These are phyloP conservation scores for Globisporangium okanoganense DNA, from an alignment of 352 stramenopile genomes.

Conservation along the genomic window DNA sequence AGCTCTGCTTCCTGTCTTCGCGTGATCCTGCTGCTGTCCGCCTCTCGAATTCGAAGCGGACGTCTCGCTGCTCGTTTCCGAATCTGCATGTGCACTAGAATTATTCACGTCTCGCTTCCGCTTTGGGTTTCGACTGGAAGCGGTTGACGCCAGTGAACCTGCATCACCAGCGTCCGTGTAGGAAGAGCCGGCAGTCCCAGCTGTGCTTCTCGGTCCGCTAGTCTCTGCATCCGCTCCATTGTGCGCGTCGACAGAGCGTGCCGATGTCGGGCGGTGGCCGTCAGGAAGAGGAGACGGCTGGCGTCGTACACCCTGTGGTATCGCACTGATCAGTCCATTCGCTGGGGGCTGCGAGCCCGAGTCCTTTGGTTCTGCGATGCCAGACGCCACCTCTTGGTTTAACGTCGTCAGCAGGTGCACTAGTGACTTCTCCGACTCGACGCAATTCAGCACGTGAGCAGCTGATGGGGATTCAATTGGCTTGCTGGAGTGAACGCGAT, in stretches of 20 bases:
- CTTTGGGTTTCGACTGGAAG: slow-evolving; percentile 18
- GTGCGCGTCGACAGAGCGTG: neutral
- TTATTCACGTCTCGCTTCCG: slow-evolving; percentile 22
- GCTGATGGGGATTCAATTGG: slow-evolving; percentile 45
- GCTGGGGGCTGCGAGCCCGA: neutral
- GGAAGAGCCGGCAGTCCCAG: neutral
- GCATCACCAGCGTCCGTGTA: neutral
- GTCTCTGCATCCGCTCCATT: neutral
- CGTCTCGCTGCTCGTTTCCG: slow-evolving; percentile 13
- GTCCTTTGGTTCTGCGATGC: slow-evolving; percentile 11
- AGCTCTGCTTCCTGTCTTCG: neutral
- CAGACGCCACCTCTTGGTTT: slow-evolving; percentile 35
- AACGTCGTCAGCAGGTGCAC: slow-evolving; percentile 57
- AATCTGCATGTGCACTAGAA: neutral
- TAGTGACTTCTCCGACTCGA: slow-evolving; percentile 66
- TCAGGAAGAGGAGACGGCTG: neutral
- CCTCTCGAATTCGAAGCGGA: slow-evolving; percentile 3
- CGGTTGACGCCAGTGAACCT: neutral
- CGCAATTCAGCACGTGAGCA: slow-evolving; percentile 55
- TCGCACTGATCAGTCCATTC: neutral
- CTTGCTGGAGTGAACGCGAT: neutral
- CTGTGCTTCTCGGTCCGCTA: neutral
- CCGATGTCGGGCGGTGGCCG: neutral
- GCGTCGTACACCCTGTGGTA: neutral
- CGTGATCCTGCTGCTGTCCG: neutral